A percentile compares a stretch with the other conserved stretches of the same genome.
These are phyloP conservation scores for Aspergillus nomiae DNA, from an alignment of 2,329 filamentous ascomycete genomes.

Conservation along the genomic window DNA sequence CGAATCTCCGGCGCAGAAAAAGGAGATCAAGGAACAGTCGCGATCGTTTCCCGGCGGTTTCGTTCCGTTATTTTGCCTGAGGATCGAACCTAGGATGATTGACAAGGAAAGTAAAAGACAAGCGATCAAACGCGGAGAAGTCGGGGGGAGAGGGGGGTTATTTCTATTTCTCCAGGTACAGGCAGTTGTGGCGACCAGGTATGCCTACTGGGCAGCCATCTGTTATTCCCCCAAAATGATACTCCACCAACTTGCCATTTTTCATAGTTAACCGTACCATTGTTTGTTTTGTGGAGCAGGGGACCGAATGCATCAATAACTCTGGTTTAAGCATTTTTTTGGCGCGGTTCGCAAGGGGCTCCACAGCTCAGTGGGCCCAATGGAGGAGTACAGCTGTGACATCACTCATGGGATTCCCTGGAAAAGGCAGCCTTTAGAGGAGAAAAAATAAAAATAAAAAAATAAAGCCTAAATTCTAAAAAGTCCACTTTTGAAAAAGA, in stretches of 20 bases:
- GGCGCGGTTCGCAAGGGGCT: conserved; percentile 19
- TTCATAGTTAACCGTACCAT: conserved; percentile 20
- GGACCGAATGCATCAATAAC: conserved; percentile 35
- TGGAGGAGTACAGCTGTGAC: conserved; percentile 15
- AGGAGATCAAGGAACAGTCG: neutral
- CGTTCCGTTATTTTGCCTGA: neutral
- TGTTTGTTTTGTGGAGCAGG: conserved; percentile 22
- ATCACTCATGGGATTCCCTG: conserved; percentile 11
- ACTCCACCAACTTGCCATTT: conserved; percentile 18
- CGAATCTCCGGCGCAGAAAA: neutral
- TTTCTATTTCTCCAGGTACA: conserved; percentile 29
- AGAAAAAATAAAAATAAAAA: neutral
- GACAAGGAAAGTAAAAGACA: conserved; percentile 19
- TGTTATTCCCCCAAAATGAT: conserved; percentile 16
- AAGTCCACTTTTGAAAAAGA: neutral
- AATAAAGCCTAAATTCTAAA: neutral
- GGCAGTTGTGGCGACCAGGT: conserved; percentile 23
- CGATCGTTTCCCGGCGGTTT: neutral
- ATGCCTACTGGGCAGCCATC: conserved; percentile 15
- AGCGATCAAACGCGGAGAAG: conserved; percentile 19
- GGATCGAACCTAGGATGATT: conserved; percentile 2
- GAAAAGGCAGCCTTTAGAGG: neutral
- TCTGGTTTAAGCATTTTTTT: conserved; percentile 34
- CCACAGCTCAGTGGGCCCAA: conserved; percentile 13
- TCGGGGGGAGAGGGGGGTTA: conserved; percentile 25